Conservation (phyloP, 1,284 basidiomycete genomes). For the Bjerkandera adusta region DNA sequence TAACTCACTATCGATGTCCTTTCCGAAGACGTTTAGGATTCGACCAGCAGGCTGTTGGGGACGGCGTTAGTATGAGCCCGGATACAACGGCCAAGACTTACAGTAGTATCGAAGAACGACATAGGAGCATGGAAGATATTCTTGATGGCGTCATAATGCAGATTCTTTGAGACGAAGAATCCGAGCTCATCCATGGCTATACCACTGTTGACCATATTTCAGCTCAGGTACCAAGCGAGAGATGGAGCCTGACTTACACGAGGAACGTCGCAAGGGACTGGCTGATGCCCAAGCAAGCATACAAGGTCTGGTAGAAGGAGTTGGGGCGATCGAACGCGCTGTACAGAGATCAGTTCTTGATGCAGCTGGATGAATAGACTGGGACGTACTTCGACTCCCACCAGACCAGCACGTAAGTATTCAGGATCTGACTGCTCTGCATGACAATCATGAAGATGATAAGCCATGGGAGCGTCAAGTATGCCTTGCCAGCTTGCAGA, state of each 20-base stretch:
- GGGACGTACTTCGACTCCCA: constrained; percentile 63
- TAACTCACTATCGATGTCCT: constrained; percentile 55
- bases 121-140: constrained; percentile 69
- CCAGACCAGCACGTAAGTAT: constrained; percentile 65
- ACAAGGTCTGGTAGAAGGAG: constrained; percentile 71
- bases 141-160: constrained; percentile 52
- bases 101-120: constrained; percentile 70
- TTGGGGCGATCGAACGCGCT: constrained; percentile 48
- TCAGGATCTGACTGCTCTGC: constrained; percentile 59
- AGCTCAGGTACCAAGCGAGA: constrained; percentile 3
- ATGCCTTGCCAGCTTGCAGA: constrained; percentile 60
- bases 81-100: constrained; percentile 25
- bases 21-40: constrained; percentile 63
- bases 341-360: constrained; percentile 8
- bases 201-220: constrained; percentile 39
- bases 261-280: constrained; percentile 67
- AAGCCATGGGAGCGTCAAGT: constrained; percentile 56
- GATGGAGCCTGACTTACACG: constrained; percentile 36
- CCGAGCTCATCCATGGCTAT: constrained; percentile 54
- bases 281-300: constrained; percentile 60
- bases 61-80: neutral
- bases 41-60: constrained; percentile 58
- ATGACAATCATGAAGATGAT: constrained; percentile 55
- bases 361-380: neutral
- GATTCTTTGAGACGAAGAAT: constrained; percentile 55